Evolutionary conservation across 345 rosid genomes (phyloP).

Genomic region (Ceriops decandra): DNA sequence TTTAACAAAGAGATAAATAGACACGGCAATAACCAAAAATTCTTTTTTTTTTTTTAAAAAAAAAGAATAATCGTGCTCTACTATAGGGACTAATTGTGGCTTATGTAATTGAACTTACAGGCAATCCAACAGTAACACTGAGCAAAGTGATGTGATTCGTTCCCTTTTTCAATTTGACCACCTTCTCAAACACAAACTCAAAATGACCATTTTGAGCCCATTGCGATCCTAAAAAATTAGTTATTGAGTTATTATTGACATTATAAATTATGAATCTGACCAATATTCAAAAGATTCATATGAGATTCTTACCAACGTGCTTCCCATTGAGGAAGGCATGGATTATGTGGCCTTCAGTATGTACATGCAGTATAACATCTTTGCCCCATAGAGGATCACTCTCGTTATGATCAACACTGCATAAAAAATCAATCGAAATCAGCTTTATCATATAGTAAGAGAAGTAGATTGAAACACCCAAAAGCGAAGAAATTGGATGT

Average conservation of each 20-base stretch:
- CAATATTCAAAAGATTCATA: background rate
- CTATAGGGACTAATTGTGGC: too few species aligned
- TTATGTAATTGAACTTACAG: conserved; percentile 18
- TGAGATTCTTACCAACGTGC: conserved; percentile 28
- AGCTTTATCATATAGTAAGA: background rate
- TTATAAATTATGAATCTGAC: too few species aligned
- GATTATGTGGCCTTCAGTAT: conserved; percentile 48
- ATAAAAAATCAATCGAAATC: background rate
- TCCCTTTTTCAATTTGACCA: conserved; percentile 37
- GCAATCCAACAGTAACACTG: conserved; percentile 53
- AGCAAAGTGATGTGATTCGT: conserved; percentile 45
- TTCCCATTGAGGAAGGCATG: conserved; percentile 58
- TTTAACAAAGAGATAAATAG: background rate
- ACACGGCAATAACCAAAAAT: too few species aligned
- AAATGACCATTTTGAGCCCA: conserved; percentile 30
- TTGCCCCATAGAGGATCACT: conserved; percentile 46
- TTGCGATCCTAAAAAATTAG: conserved; percentile 36
- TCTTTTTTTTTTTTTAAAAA: too few species aligned
- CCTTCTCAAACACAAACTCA: conserved; percentile 35
- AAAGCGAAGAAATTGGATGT: background rate
- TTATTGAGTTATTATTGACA: background rate
- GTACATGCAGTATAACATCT: conserved; percentile 38
- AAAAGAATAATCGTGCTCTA: background rate
- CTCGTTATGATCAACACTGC: conserved; percentile 36
- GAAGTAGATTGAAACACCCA: background rate